Evolutionary conservation across 2,329 filamentous ascomycete species (phyloP), one percentile per base, ranked within the genome.

Genomic region (Ceratocystis eucalypticola): DNA sequence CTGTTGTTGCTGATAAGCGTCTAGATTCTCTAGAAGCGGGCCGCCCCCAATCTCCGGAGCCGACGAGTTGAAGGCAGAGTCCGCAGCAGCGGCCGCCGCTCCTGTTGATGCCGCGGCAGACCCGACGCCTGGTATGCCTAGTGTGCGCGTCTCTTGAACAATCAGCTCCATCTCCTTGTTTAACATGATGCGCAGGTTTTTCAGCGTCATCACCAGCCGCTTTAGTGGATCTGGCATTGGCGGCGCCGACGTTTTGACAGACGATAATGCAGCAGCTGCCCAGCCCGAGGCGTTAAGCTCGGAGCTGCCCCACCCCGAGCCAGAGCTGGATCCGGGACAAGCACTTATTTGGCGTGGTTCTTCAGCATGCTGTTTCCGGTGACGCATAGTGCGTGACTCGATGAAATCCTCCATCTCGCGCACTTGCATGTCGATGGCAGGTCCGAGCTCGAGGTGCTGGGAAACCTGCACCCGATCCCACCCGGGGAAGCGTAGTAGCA

Each of bases 401-500:
- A 73, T 71, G 3, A 74, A 69, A 0, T 65, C 10, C 44, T 72
- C 69, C 69, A 77, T 71, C 53, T 75, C 73, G 10, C 63, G 20
- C 10, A 74, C 71, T 69, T 76, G 72, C 25, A 65, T 68, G 17
- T 73, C 70, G 20, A 77, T 65, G n/a, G 72, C 69, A 12, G 69
- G 66, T 3, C 72, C 72, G 63, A 77, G 71, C 25, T 69, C 70
- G 12, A 80, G 71, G 68, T 79, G 75, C 25, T 71, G 68, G 4
- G 75, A 72, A 25, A 77, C 75, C 1, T 72, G 70, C 1, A 70
- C 70, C 2, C 76, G 71, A 62, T 81, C 76, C 80, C 80, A 82
- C 0, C 79, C 79, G 0, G 79, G 77, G 0, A 77, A 68, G 48
- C 75, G 74, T 12, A 81, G 72, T 10, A 76, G 77, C 67, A 79